Evolutionary conservation across 164 flowering plant species (phyloP).

Genomic region (Liquidambar formosana): DNA sequence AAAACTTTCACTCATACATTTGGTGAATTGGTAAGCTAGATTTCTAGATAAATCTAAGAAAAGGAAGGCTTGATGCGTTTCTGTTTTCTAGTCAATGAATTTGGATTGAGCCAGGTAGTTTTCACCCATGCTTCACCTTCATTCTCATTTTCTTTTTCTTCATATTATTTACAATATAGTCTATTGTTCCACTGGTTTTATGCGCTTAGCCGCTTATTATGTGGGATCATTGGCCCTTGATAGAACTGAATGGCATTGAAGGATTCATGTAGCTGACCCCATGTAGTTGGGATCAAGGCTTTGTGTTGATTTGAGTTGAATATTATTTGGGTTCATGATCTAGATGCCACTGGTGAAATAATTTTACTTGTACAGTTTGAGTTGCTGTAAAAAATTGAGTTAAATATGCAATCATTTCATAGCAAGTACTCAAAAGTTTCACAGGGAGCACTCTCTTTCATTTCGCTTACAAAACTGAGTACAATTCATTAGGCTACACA

Average conservation of each 20-base stretch:
- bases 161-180: not conserved
- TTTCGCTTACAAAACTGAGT: constrained; percentile 30
- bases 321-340: not conserved
- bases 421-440: not conserved
- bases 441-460: not conserved
- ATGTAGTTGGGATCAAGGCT: too few relatives aligned
- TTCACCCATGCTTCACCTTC: too few relatives aligned
- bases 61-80: not conserved
- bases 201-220: not conserved
- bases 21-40: not conserved
- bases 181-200: not conserved
- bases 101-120: not conserved
- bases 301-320: too few relatives aligned
- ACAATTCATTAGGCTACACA: constrained; percentile 19
- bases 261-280: too few relatives aligned
- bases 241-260: too few relatives aligned
- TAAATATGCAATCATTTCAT: not conserved
- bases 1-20: not conserved
- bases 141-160: not conserved
- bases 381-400: not conserved
- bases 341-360: not conserved
- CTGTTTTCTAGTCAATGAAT: not conserved
- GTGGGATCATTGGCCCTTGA: too few relatives aligned
- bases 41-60: not conserved
- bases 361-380: not conserved